Base-by-base conservation (phyloP, 208 protist genomes). In the Plasmodiophora brassicae region DNA sequence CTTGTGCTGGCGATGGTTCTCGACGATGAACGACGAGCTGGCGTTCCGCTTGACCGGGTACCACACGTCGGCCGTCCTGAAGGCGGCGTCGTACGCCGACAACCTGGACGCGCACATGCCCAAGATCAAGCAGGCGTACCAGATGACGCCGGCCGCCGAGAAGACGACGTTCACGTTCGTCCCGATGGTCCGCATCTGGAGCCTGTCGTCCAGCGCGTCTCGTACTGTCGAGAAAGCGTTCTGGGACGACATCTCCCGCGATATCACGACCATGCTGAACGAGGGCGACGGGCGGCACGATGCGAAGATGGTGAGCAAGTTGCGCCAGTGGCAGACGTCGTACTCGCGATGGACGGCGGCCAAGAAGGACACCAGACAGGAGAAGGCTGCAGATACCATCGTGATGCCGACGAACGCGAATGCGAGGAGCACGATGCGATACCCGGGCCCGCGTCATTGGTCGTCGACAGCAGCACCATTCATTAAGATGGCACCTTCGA, bases 131-230 rank as follows among this genome's bases (percentile, higher is more conserved):
- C 5, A 78, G n/a, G 65, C n/a, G 65, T 78, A 78, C n/a, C 5
- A n/a, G 14, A 78, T 78, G 65, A 78, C 65, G n/a, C 65, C 65
- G 5, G 41, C 5, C n/a, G 65, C 65, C n/a, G 65, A 78, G 65
- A 78, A 78, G 65, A 44, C 65, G 5, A 78, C 65, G 65, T 78
- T 78, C 65, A 78, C 65, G 14, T 78, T 78, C 65, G 41, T 78
- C 41, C 65, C 65, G n/a, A n/a, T 78, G 5, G 41, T 38, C 10
- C 5, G 65, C 5, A 78, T 78, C n/a, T 78, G 65, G 65, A 78
- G 41, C n/a, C n/a, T 78, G 65, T 78, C 65, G n/a, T 78, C 65
- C 5, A 38, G 14, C 10, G 10, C 65, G n/a, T 44, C 32, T 38
- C 5, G 65, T n/a, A 5, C n/a, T 5, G 14, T 32, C 32, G 5